These are phyloP conservation scores for Alternaria metachromatica DNA, from an alignment of 2,329 filamentous ascomycete genomes.

Conservation along the genomic window DNA sequence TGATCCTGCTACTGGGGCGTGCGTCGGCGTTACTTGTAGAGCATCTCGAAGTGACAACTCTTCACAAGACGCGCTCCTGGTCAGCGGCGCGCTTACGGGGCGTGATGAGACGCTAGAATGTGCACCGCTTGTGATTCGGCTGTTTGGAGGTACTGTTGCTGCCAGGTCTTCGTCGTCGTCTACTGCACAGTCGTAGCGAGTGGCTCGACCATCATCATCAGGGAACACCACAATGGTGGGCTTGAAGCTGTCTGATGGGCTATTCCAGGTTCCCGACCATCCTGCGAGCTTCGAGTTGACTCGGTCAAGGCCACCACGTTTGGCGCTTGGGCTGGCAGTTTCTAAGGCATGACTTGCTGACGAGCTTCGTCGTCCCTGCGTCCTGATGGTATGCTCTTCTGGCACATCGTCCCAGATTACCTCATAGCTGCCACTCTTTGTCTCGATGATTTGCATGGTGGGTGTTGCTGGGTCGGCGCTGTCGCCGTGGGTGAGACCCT, in stretches of 20 bases:
- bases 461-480: slow-evolving; percentile 33
- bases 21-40: neutral
- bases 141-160: slow-evolving; percentile 39
- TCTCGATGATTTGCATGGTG: slow-evolving; percentile 44
- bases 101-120: slow-evolving; percentile 30
- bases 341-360: slow-evolving; percentile 28
- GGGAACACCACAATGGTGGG: slow-evolving; percentile 38
- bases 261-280: slow-evolving; percentile 35
- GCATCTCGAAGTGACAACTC: neutral
- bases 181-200: slow-evolving; percentile 13
- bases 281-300: slow-evolving; percentile 42
- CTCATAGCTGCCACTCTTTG: slow-evolving; percentile 34
- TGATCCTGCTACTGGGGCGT: neutral
- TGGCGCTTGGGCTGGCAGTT: slow-evolving; percentile 15
- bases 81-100: slow-evolving; percentile 24
- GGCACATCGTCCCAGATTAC: slow-evolving; percentile 42
- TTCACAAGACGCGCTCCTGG: slow-evolving; percentile 20
- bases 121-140: slow-evolving; percentile 29
- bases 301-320: slow-evolving; percentile 34
- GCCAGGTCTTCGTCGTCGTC: slow-evolving; percentile 31
- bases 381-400: slow-evolving; percentile 10
- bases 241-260: slow-evolving; percentile 22
- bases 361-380: slow-evolving; percentile 21
- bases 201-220: slow-evolving; percentile 26
- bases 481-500: slow-evolving; percentile 1